Evolutionary conservation across 345 rosid genomes (phyloP), one percentile per base, ranked within the genome.

Genomic region (Brassica napus): DNA sequence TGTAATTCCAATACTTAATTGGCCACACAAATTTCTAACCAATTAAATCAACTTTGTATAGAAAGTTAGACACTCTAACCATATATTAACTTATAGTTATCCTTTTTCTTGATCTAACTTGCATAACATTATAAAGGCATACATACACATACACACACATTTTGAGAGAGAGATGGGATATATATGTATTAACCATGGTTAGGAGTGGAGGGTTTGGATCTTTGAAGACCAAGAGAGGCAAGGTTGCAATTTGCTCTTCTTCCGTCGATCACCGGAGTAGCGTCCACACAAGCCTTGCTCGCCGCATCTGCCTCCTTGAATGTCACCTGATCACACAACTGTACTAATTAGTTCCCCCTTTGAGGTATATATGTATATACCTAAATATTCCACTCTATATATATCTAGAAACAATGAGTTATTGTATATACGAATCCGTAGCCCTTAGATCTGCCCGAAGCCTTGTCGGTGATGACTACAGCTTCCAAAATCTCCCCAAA

Each of bases 191-290:
- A 67, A 92, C 97, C 98, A 76, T 88, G 93, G 71, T 87, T 92
- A 57, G 97, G 97, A 68, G 97, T 94, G 54, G 98, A 92, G 66
- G 98, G 97, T 79, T 94, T 94, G 81, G 97, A 94, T 94, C 97
- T 91, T 84, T 94, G 98, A 82, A 88, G 87, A 78, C 98, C 98
- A 58, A 94, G 79, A 69, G 90, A 94, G 64, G 97, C 98, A 75
- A 94, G 97, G 81, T 94, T 94, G 84, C 98, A 94, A 61, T 94
- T 94, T n/a, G 98, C 98, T 83, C 97, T 91, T 81, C 98, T 89
- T 15, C 98, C 98, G 75, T 94, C 98, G 31, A 94, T 94, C 85
- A 94, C 97, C 1, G 98, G 97, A 72, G 97, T 88, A 67, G 94
- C 89, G 64, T 94, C 97, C 24, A 89, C 93, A 82, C 98, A 94